Evolutionary conservation across 2,329 filamentous ascomycete genomes (phyloP), one percentile per base, ranked within the genome.

Genomic region (Orbilia ellipsospora): DNA sequence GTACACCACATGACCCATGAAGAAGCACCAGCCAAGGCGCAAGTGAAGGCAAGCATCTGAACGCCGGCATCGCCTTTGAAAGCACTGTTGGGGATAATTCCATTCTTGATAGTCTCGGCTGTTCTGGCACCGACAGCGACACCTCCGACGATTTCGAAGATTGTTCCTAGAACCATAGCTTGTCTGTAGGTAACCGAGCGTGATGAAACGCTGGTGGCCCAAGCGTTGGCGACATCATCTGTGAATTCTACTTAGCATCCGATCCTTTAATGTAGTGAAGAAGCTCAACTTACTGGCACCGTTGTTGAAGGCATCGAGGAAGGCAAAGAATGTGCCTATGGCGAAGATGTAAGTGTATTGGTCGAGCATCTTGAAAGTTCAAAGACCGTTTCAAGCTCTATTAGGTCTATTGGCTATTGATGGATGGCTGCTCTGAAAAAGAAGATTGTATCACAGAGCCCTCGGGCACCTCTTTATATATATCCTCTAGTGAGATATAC

Each of bases 1-100:
- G 90, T 93, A 82, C 90, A 92, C 90, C 90, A 92, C 90, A 92
- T 92, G 55, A 93, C 90, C 90, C 90, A 93, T 8, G 86, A 84
- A 0, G 89, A 88, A 59, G 90, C 89, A 78, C 85, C 90, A 15
- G 88, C 88, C 0, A 88, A 84, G 23, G 88, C 88, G 76, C 87
- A 89, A 36, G 88, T 86, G 80, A 90, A 90, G 68, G 82, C 85
- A 51, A 87, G 80, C 80, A 87, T 84, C 23, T 87, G 84, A 2
- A 87, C 83, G 23, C 81, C 82, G 0, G 86, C 85, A 18, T 84
- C 80, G 5, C 81, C 80, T 13, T 82, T 80, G 77, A 84, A 88
- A 31, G 83, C 80, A 12, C 82, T 31, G 54, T 77, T 70, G 42
- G 66, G 67, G 31, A 80, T 78, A 77, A 77, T 67, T 36, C 89